Percentiles rank a stretch among this genome's conserved stretches.
phyloP scores from a whole-genome alignment of 306 rosid genomes.

The Luffa acutangula region DNA sequence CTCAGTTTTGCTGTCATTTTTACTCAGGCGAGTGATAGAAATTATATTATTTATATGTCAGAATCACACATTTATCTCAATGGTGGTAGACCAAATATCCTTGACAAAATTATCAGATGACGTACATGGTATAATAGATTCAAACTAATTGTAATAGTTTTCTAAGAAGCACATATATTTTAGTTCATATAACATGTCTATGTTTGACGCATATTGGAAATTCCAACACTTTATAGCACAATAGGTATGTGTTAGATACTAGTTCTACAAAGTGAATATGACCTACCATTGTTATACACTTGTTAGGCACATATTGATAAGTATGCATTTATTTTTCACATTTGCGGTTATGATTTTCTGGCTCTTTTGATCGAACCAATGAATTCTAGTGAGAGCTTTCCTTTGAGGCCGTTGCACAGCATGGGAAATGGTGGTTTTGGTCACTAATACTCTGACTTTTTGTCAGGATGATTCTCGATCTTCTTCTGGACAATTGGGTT shows the following conservation, averaged over 20 bases:
- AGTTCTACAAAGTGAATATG: not conserved
- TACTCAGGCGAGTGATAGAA: not conserved
- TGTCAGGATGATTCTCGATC: constrained; percentile 65
- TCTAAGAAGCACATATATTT: not conserved
- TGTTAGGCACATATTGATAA: not conserved
- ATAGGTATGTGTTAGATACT: not conserved
- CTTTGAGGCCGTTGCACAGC: not conserved
- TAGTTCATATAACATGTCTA: not conserved
- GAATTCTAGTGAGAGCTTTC: not conserved
- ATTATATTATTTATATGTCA: not conserved
- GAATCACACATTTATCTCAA: not conserved
- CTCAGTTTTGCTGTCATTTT: not conserved
- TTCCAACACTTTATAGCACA: not conserved
- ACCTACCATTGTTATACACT: not conserved
- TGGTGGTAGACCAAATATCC: not conserved
- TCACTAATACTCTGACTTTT: not conserved
- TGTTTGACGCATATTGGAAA: not conserved
- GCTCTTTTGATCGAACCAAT: not conserved
- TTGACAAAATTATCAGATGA: not conserved
- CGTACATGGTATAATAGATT: not conserved
- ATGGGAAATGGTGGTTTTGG: not conserved
- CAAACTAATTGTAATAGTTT: not conserved
- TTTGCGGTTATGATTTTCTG: not conserved
- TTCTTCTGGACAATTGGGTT: constrained; percentile 47
- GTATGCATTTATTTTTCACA: not conserved